Evolutionary conservation across 768 basidiomycete species (phyloP).

Genomic region (Suillus occidentalis): DNA sequence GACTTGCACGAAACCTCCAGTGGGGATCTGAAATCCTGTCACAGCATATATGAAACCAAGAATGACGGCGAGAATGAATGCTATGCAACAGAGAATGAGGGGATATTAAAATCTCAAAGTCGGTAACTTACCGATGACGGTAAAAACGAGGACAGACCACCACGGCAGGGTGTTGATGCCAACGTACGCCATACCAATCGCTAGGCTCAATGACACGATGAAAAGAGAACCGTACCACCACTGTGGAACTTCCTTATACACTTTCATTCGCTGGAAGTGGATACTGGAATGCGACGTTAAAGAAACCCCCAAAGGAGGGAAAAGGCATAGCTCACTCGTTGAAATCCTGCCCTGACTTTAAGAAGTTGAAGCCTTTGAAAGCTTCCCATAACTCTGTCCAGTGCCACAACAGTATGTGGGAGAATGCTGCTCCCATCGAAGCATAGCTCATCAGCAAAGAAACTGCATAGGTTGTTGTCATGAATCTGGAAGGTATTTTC

Average conservation of each 20-base stretch:
- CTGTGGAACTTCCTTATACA: constrained; percentile 53
- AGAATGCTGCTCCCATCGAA: constrained; percentile 35
- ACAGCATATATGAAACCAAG: constrained; percentile 37
- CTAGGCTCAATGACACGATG: constrained; percentile 44
- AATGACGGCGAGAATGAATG: constrained; percentile 37
- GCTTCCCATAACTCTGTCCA: constrained; percentile 42
- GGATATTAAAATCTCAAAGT: constrained; percentile 10
- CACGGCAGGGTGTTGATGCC: constrained; percentile 47
- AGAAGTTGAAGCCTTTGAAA: constrained; percentile 18
- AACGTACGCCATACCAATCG: constrained; percentile 46
- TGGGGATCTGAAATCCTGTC: constrained; percentile 15
- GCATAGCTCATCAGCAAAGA: constrained; percentile 13
- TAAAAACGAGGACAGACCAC: constrained; percentile 55
- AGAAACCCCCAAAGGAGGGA: not conserved
- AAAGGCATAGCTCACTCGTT: constrained; percentile 1
- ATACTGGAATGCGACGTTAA: not conserved
- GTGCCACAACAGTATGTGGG: constrained; percentile 51
- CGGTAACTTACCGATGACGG: constrained; percentile 31
- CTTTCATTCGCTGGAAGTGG: constrained; percentile 44
- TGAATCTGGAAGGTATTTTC: constrained; percentile 11
- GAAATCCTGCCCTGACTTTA: constrained; percentile 26
- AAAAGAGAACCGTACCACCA: constrained; percentile 52
- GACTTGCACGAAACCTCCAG: constrained; percentile 16
- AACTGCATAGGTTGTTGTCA: constrained; percentile 18
- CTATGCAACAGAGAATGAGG: constrained; percentile 18